These are phyloP conservation scores for Farysia itapuensis DNA, from an alignment of 1,284 basidiomycete genomes.

Conservation along the genomic window DNA sequence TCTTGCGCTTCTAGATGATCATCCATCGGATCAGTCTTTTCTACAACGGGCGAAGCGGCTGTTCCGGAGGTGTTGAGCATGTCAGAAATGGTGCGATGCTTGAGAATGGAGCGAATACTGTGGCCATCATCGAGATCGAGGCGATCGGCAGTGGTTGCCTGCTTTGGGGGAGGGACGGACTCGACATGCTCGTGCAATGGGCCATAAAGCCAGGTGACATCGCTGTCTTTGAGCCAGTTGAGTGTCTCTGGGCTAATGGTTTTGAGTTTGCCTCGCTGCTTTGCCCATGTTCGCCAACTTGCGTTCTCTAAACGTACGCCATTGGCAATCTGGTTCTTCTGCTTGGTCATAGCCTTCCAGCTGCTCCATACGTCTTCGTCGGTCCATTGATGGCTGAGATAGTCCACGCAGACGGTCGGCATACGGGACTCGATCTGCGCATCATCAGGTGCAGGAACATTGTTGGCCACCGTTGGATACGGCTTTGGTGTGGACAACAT, in stretches of 20 bases:
- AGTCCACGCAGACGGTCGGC: conserved; percentile 69
- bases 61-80: conserved; percentile 68
- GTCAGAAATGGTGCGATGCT: conserved; percentile 89
- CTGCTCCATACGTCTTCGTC: conserved; percentile 98
- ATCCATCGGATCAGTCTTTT: conserved; percentile 46
- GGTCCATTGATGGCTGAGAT: conserved; percentile 86
- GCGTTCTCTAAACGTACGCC: conserved; percentile 94
- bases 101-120: conserved; percentile 81
- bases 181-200: conserved; percentile 75
- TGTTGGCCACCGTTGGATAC: conserved; percentile 52
- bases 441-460: conserved; percentile 56
- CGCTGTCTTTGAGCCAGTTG: conserved; percentile 99
- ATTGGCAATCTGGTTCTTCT: conserved; percentile 97
- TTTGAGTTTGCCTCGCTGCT: conserved; percentile 93
- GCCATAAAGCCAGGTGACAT: conserved; percentile 98
- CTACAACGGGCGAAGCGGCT: conserved; percentile 64
- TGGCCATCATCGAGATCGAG: conserved; percentile 63
- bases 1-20: conserved; percentile 45
- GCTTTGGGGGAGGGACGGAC: conserved; percentile 65
- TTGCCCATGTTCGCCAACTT: conserved; percentile 98
- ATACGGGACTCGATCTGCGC: conserved; percentile 54
- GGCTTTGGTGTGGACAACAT: conserved; percentile 59
- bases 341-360: conserved; percentile 96
- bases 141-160: conserved; percentile 64
- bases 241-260: conserved; percentile 95